phyloP scores from a whole-genome alignment of 192 early-diverging fungal species.

The Geosiphon pyriformis region DNA sequence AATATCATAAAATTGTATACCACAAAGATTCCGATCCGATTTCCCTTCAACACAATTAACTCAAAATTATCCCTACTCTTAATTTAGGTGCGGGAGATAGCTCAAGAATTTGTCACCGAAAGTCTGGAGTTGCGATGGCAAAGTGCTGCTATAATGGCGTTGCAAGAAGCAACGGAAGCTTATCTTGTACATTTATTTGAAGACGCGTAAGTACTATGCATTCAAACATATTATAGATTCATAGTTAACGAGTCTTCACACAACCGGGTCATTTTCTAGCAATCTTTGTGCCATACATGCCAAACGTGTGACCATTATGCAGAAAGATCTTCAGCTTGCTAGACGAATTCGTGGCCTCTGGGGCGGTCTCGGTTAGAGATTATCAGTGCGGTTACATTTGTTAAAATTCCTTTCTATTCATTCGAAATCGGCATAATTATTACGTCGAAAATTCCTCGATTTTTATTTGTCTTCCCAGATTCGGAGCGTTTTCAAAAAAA shows the following conservation, averaged over 20 bases:
- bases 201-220: slow-evolving; percentile 68
- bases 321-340: slow-evolving; percentile 86
- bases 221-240: no score
- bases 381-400: no score
- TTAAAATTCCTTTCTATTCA: no score
- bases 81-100: slow-evolving; percentile 57
- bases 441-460: no score
- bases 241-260: not conserved
- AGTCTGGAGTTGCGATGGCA: slow-evolving; percentile 64
- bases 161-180: slow-evolving; percentile 78
- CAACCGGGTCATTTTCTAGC: slow-evolving; percentile 28
- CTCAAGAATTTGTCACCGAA: slow-evolving; percentile 41
- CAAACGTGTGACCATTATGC: slow-evolving; percentile 92
- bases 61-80: slow-evolving; percentile 1
- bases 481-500: no score
- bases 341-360: slow-evolving; percentile 80
- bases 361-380: slow-evolving; percentile 67
- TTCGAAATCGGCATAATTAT: no score
- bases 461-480: no score
- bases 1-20: no score
- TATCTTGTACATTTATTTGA: slow-evolving; percentile 84
- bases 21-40: no score
- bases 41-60: not conserved
- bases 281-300: slow-evolving; percentile 92
- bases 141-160: slow-evolving; percentile 65